These are phyloP conservation scores for Talaromyces atroroseus DNA, from an alignment of 2,329 filamentous ascomycete species.

Conservation along the genomic window DNA sequence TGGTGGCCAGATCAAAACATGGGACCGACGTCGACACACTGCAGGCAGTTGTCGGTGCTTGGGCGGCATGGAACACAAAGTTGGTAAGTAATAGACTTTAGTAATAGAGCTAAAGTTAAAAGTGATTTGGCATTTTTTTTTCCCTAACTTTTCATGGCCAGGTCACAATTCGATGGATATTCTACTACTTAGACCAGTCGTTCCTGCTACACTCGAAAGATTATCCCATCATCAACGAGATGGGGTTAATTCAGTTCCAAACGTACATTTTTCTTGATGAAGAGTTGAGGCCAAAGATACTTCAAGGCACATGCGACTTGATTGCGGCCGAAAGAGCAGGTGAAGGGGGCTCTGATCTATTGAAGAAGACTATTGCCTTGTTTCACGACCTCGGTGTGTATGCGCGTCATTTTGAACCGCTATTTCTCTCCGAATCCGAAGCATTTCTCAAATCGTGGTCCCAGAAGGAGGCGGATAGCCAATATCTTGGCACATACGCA, in stretches of 20 bases:
- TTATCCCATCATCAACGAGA: constrained; percentile 68
- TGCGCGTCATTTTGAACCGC: constrained; percentile 69
- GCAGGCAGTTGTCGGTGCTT: constrained; percentile 55
- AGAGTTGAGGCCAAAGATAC: constrained; percentile 48
- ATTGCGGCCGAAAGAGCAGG: constrained; percentile 64
- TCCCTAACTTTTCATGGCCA: constrained; percentile 27
- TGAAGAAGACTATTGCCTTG: constrained; percentile 73
- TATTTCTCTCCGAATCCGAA: constrained; percentile 63
- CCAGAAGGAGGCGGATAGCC: constrained; percentile 55
- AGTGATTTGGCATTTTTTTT: not conserved
- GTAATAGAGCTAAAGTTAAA: not conserved
- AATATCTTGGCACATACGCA: constrained; percentile 69
- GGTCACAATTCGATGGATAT: constrained; percentile 76
- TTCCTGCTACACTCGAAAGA: constrained; percentile 73
- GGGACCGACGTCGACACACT: constrained; percentile 61
- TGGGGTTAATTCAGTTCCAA: constrained; percentile 72
- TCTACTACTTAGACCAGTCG: constrained; percentile 89
- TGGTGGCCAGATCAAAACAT: constrained; percentile 52
- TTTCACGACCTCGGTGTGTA: constrained; percentile 83
- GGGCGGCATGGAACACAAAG: constrained; percentile 74
- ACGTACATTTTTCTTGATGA: constrained; percentile 52
- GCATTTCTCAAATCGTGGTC: constrained; percentile 66
- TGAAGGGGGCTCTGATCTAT: constrained; percentile 49
- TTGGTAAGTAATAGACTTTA: constrained; percentile 62
- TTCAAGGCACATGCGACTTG: constrained; percentile 71